Conservation (phyloP, 2,329 filamentous ascomycete species). For the Harringtonia lauricola region DNA sequence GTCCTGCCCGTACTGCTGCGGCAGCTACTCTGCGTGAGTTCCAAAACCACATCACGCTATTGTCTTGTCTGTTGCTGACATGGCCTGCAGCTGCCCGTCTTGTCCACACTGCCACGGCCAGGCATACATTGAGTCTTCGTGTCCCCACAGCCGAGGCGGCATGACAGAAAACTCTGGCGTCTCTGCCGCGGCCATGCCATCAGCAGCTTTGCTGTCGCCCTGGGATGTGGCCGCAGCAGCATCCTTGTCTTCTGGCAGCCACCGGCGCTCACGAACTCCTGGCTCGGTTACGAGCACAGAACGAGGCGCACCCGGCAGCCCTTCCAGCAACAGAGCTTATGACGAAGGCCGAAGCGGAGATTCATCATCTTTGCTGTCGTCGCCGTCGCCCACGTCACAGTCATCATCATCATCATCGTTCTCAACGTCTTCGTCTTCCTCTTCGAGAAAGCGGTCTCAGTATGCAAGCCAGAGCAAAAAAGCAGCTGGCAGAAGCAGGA, state of each 20-base stretch:
- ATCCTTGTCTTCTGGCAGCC: background rate
- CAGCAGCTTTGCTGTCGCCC: background rate
- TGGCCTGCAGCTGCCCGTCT: constrained; percentile 2
- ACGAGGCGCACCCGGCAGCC: too few species aligned
- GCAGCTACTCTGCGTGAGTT: constrained; percentile 10
- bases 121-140: constrained; percentile 8
- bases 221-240: background rate
- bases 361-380: too few species aligned
- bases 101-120: constrained; percentile 7
- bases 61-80: background rate
- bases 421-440: background rate
- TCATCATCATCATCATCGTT: background rate
- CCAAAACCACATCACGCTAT: too few species aligned
- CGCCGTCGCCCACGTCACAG: constrained; percentile 2
- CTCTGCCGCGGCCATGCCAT: background rate
- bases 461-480: background rate
- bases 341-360: background rate
- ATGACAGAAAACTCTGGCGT: background rate
- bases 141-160: background rate
- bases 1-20: constrained; percentile 9
- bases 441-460: background rate
- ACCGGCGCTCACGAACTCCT: too few species aligned
- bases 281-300: too few species aligned
- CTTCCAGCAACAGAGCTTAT: background rate
- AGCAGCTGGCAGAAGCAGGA: background rate